Conservation (phyloP, 2,329 filamentous ascomycete genomes). For the Alternaria triticimaculans region DNA sequence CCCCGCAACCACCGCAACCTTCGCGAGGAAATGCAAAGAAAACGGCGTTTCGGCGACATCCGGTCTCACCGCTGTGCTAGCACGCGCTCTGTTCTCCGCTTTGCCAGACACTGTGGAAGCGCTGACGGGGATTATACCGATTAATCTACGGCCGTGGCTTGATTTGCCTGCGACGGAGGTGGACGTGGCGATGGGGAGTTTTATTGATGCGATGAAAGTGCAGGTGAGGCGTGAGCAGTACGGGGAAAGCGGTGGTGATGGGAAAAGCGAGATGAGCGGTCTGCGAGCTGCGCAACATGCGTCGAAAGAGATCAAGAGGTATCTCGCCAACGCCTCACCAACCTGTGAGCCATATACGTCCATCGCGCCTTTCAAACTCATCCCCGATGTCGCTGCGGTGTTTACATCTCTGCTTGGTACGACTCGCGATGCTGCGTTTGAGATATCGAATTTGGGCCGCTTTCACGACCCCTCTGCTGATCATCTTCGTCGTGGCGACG, state of each 20-base stretch:
- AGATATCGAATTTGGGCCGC: slow-evolving; percentile 55
- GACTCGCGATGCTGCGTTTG: slow-evolving; percentile 47
- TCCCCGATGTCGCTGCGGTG: slow-evolving; percentile 30
- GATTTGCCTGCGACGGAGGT: slow-evolving; percentile 32
- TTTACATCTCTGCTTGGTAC: slow-evolving; percentile 50
- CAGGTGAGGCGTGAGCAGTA: neutral
- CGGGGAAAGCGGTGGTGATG: neutral
- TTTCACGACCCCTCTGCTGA: neutral
- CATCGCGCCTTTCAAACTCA: slow-evolving; percentile 12
- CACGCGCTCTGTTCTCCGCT: slow-evolving; percentile 42
- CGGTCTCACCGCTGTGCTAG: slow-evolving; percentile 45
- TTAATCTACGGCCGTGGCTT: slow-evolving; percentile 42
- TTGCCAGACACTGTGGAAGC: slow-evolving; percentile 39
- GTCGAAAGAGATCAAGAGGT: neutral
- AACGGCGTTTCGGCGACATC: slow-evolving; percentile 49
- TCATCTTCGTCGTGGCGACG: accelerated
- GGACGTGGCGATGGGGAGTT: slow-evolving; percentile 25
- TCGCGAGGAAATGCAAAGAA: slow-evolving; percentile 43
- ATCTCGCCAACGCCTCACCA: slow-evolving; percentile 13
- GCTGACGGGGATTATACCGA: slow-evolving; percentile 40
- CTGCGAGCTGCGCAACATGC: neutral
- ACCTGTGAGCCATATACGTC: slow-evolving; percentile 12
- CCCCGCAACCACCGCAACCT: slow-evolving; percentile 23
- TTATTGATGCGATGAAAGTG: slow-evolving; percentile 18
- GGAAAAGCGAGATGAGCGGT: neutral